Percentiles rank a stretch among this genome's conserved stretches.
These are phyloP conservation scores for Calonectria montana DNA, from an alignment of 2,329 filamentous ascomycete species.

Conservation along the genomic window DNA sequence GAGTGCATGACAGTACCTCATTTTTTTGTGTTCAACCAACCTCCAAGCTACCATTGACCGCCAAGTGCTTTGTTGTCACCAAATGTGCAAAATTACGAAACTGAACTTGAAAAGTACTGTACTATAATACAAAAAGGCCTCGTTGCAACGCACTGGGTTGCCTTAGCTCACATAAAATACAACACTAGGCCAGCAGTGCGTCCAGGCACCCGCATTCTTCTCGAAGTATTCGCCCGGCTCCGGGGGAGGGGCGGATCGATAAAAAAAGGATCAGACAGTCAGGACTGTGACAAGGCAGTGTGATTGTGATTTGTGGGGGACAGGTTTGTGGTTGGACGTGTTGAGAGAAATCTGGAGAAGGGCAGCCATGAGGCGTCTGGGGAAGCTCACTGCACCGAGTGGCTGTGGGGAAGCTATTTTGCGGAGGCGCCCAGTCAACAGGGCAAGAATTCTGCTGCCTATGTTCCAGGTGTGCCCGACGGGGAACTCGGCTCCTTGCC, in stretches of 20 bases:
- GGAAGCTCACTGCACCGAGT: conserved; percentile 11
- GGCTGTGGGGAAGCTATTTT: conserved; percentile 10
- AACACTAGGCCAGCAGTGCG: not conserved
- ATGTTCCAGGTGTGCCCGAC: not conserved
- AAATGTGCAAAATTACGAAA: not conserved
- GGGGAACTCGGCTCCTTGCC: not conserved
- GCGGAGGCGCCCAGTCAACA: conserved; percentile 18
- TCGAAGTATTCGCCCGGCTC: not conserved
- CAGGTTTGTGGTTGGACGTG: conserved; percentile 26
- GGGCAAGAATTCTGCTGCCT: conserved; percentile 25
- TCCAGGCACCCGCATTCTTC: conserved; percentile 6
- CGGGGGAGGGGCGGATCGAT: not conserved
- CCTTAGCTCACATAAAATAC: not conserved
- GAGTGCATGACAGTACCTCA: not conserved
- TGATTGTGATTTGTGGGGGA: conserved; percentile 9
- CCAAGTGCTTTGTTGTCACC: not conserved
- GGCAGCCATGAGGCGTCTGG: conserved; percentile 16
- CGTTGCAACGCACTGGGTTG: not conserved
- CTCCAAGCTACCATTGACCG: not conserved
- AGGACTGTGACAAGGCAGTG: not conserved
- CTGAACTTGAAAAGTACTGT: not conserved
- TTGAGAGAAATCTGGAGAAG: conserved; percentile 17
- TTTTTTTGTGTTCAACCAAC: not conserved
- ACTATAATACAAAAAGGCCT: not conserved
- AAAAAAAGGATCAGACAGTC: too few species aligned